Evolutionary conservation across 805 yeast genomes (phyloP).

Genomic region (Metschnikowia lochheadii): DNA sequence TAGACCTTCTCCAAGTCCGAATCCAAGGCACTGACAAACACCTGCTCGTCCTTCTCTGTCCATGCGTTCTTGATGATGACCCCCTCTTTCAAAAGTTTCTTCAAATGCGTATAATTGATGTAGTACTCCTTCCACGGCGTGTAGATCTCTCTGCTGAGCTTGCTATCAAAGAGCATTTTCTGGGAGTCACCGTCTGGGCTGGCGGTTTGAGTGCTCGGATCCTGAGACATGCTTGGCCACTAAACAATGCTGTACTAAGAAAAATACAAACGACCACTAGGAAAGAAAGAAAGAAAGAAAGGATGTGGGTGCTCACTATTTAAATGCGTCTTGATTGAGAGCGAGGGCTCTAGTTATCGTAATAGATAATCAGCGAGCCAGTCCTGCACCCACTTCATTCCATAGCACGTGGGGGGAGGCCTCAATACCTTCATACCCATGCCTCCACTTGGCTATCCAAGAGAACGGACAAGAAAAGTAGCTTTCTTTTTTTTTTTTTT

Average conservation of each 20-base stretch:
- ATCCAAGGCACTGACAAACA: conserved; percentile 64
- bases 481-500: too few relatives aligned
- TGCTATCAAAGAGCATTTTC: conserved; percentile 81
- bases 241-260: not conserved
- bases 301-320: not conserved
- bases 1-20: conserved; percentile 73
- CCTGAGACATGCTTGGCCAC: conserved; percentile 1
- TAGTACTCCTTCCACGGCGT: conserved; percentile 84
- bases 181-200: not conserved
- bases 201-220: not conserved
- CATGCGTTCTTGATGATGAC: conserved; percentile 48
- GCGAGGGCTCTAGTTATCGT: not conserved
- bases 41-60: conserved; percentile 69
- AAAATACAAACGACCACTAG: not conserved
- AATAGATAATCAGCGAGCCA: not conserved
- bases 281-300: not conserved
- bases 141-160: conserved; percentile 74
- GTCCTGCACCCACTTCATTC: not conserved
- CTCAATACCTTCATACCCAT: not conserved
- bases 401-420: conserved; percentile 1
- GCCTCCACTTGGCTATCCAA: too few relatives aligned
- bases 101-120: conserved; percentile 60
- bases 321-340: not conserved
- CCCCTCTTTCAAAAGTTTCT: conserved; percentile 66
- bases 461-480: too few relatives aligned